phyloP scores from a whole-genome alignment of 139 green algal species.

The Asterochloris sp. region DNA sequence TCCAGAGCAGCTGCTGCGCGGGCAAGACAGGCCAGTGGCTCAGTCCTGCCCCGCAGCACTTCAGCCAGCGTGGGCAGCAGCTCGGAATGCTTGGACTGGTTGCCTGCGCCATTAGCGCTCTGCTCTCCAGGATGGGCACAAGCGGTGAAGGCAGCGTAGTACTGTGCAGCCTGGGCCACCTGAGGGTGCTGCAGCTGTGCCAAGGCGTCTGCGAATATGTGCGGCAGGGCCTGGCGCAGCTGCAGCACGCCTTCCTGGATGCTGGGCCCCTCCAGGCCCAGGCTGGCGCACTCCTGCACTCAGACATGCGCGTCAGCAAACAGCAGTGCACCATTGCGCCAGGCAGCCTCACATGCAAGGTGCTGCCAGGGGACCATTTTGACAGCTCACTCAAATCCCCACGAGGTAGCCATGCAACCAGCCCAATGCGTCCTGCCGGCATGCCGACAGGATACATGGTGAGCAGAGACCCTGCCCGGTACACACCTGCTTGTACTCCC shows the following conservation, averaged over 20 bases:
- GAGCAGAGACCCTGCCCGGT: background rate
- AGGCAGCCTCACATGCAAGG: too few species aligned
- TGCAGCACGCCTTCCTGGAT: conserved; percentile 40
- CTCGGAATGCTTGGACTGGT: background rate
- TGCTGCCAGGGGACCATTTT: too few species aligned
- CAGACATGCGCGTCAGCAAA: background rate
- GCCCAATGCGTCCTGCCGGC: background rate
- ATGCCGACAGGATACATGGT: too few species aligned
- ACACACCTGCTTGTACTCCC: conserved; percentile 48
- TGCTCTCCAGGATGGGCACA: background rate
- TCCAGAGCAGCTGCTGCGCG: too few species aligned
- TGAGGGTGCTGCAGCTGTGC: background rate
- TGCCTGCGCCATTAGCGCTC: background rate
- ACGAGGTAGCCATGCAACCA: background rate
- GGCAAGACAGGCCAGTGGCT: too few species aligned
- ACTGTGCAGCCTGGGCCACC: background rate
- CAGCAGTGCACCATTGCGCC: too few species aligned
- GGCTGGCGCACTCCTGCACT: conserved; percentile 50
- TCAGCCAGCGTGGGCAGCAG: background rate
- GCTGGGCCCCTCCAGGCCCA: conserved; percentile 33
- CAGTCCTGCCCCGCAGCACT: too few species aligned
- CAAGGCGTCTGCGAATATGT: conserved; percentile 29
- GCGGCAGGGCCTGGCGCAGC: conserved; percentile 49
- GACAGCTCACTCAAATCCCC: too few species aligned
- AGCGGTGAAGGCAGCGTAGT: conserved; percentile 15